Conservation (phyloP, 2,329 filamentous ascomycete species). For the Tolypocladium tundrense region DNA sequence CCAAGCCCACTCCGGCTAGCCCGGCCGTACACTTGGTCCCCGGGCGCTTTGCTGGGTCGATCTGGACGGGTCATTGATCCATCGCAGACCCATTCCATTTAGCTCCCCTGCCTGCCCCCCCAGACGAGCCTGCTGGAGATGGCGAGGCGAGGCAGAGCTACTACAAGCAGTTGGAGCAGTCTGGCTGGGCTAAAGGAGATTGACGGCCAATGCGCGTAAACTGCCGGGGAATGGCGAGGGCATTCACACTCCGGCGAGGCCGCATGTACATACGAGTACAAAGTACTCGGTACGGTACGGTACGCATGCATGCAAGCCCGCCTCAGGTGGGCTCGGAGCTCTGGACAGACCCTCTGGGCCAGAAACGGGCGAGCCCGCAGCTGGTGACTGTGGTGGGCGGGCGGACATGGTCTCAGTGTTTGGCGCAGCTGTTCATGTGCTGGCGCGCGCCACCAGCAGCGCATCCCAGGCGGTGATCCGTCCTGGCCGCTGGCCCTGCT, state of each 20-base stretch:
- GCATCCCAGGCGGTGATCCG: background rate
- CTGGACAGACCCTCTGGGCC: background rate
- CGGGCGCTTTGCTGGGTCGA: slow-evolving; percentile 1
- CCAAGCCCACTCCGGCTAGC: slow-evolving; percentile 1
- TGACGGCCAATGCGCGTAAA: background rate
- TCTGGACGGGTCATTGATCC: slow-evolving; percentile 1
- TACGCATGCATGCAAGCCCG: slow-evolving; percentile 1
- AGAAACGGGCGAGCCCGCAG: background rate
- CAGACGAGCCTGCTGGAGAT: background rate
- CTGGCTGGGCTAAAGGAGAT: background rate
- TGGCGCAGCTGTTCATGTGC: background rate
- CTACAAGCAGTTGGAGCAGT: background rate
- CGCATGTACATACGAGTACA: background rate
- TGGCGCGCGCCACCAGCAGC: background rate
- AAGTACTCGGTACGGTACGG: background rate
- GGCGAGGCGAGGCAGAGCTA: background rate
- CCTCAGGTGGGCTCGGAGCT: background rate
- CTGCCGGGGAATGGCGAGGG: background rate
- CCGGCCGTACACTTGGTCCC: slow-evolving; percentile 1
- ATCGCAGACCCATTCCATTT: background rate
- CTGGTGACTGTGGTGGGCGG: background rate
- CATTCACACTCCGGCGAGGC: background rate
- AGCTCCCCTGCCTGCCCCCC: background rate
- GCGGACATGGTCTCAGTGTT: background rate
- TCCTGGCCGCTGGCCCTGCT: background rate